phyloP scores from a whole-genome alignment of 1,284 basidiomycete genomes.

The Naganishia cerealis region DNA sequence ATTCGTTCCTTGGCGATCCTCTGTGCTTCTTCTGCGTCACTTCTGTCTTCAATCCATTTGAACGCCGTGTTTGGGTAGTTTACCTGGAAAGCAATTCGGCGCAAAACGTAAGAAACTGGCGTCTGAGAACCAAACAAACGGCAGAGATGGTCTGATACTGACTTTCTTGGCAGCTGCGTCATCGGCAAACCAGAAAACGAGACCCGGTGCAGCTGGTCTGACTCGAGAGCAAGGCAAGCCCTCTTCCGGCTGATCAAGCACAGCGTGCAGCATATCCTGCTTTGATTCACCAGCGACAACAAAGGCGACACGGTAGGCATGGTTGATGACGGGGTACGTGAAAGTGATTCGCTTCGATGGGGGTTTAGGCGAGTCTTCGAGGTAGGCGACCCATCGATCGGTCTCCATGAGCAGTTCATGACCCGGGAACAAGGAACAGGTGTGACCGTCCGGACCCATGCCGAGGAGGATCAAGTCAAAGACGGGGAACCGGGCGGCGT shows the following conservation, averaged over 20 bases:
- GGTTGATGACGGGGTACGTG: slow-evolving; percentile 86
- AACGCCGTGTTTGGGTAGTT: slow-evolving; percentile 48
- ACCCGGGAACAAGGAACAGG: slow-evolving; percentile 91
- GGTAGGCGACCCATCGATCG: slow-evolving; percentile 89
- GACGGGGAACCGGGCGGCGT: slow-evolving; percentile 86
- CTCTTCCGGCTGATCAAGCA: slow-evolving; percentile 80
- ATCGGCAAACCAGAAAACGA: slow-evolving; percentile 90
- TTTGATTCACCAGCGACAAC: slow-evolving; percentile 84
- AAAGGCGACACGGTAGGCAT: slow-evolving; percentile 84
- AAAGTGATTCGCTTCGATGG: slow-evolving; percentile 86
- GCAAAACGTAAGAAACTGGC: not conserved
- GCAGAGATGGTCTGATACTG: not conserved
- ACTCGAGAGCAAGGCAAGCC: slow-evolving; percentile 83
- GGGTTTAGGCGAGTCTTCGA: slow-evolving; percentile 92
- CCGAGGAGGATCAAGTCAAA: slow-evolving; percentile 94
- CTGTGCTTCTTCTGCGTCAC: slow-evolving; percentile 51
- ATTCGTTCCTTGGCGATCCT: slow-evolving; percentile 30
- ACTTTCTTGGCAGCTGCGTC: slow-evolving; percentile 63
- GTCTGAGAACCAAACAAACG: not conserved
- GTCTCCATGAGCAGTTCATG: slow-evolving; percentile 81
- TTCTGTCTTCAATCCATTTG: slow-evolving; percentile 54
- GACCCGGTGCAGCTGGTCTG: slow-evolving; percentile 75
- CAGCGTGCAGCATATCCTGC: slow-evolving; percentile 70
- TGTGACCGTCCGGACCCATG: slow-evolving; percentile 94
- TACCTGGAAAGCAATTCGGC: slow-evolving; percentile 8